Base-by-base conservation (phyloP, 31 red algal species). In the Odonthalia washingtoniensis region DNA sequence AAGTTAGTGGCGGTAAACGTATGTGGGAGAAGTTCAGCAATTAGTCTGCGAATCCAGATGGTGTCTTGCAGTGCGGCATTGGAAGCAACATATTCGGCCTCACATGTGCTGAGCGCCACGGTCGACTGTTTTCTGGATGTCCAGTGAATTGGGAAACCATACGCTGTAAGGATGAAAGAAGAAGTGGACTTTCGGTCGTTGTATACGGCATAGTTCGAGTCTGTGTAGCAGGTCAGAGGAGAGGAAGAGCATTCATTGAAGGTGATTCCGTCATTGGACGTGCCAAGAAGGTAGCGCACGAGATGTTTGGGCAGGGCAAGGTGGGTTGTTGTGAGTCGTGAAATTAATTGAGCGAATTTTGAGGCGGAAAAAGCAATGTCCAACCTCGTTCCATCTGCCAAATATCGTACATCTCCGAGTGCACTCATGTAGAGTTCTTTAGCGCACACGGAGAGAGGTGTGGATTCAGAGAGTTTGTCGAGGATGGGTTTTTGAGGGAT, bases 311-410 rank as follows among this genome's bases (percentile, higher is more conserved):
- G 49, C 49, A 57, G 49, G 9, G 9, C 49, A 14, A 14, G 12
- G 49, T 57, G 9, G 9, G 9, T 14, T 57, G 9, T 57, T 57
- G 49, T 57, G 12, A 21, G 49, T 9, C 21, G 9, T 9, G 9
- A 14, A 21, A 14, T 57, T 9, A 14, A 21, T 14, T 57, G 21
- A 2, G 77, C 77, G 1, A 80, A 32, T 35, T 35, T 63, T 1
- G 40, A 35, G 1, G 40, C 31, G 4, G 61, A 31, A 64, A 64
- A 80, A 1, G 77, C 53, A 37, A 64, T 80, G 31, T 80, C 77
- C 27, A 52, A 52, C 12, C 46, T 14, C n/a, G 46, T 80, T 44
- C 77, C 27, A 52, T 80, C 77, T 1, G 77, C 45, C 1, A 80
- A 5, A 36, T 36, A 80, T 35, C 4, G 77, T 2, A 80, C 26